phyloP scores from a whole-genome alignment of 2,329 filamentous ascomycete species.

The Neoarthrinium moseri region DNA sequence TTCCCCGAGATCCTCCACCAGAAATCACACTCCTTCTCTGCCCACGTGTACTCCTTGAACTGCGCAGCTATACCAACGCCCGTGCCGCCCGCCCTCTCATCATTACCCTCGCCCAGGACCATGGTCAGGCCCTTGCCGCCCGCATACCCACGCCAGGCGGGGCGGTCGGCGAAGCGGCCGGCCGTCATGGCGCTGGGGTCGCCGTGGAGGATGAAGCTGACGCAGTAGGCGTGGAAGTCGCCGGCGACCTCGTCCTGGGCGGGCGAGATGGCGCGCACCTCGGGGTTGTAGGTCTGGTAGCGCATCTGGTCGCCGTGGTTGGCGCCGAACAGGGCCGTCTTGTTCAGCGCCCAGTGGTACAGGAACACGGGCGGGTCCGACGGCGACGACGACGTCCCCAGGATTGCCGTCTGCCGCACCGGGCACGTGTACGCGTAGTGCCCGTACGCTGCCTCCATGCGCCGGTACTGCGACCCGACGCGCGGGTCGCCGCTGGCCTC shows the following conservation, averaged over 20 bases:
- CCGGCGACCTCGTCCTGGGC: slow-evolving; percentile 22
- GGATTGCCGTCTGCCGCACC: slow-evolving; percentile 9
- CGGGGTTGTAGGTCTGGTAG: slow-evolving; percentile 41
- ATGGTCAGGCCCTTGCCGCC: slow-evolving; percentile 32
- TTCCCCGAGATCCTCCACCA: slow-evolving; percentile 37
- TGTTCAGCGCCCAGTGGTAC: slow-evolving; percentile 32
- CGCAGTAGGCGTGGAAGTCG: slow-evolving; percentile 10
- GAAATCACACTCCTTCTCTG: slow-evolving; percentile 42
- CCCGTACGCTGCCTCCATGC: slow-evolving; percentile 5
- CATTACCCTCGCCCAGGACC: slow-evolving; percentile 45
- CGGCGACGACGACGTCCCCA: slow-evolving; percentile 10
- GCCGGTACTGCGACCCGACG: slow-evolving; percentile 2
- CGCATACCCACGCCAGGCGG: slow-evolving; percentile 23
- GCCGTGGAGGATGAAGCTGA: slow-evolving; percentile 5
- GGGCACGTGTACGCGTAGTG: slow-evolving; percentile 10
- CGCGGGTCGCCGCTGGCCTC: neutral
- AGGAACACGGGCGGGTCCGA: slow-evolving; percentile 22
- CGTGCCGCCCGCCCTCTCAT: slow-evolving; percentile 44
- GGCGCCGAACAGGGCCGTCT: slow-evolving; percentile 27
- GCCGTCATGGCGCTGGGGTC: slow-evolving; percentile 16
- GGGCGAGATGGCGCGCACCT: slow-evolving; percentile 32
- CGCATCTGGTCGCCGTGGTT: slow-evolving; percentile 42
- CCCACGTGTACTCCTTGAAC: slow-evolving; percentile 39
- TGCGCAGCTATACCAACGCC: slow-evolving; percentile 35
- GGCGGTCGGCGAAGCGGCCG: slow-evolving; percentile 17